Conservation (phyloP, 495 filamentous ascomycete species). For the Aspergillus nanangensis region DNA sequence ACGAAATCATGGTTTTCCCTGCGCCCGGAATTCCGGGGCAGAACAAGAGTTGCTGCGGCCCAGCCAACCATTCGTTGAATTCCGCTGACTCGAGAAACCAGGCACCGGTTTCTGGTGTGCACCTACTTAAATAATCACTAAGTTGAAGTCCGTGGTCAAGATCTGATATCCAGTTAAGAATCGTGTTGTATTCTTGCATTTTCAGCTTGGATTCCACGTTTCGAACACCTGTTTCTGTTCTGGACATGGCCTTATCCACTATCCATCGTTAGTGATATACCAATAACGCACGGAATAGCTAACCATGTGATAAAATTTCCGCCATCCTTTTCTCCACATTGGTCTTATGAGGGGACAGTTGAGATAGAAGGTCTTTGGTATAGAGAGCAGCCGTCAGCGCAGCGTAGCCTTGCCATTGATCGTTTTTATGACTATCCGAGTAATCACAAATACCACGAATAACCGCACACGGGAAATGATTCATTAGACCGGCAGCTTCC, state of each 20-base stretch:
- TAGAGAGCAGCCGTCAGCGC: not conserved
- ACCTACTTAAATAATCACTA: no score
- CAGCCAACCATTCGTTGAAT: constrained; percentile 30
- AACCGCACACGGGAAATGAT: not conserved
- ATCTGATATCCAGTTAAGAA: no score
- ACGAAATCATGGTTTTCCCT: constrained; percentile 36
- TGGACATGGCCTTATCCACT: no score
- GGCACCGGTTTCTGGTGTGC: constrained; percentile 31
- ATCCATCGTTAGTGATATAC: no score
- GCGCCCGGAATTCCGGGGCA: constrained; percentile 41
- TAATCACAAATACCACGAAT: not conserved
- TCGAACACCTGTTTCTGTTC: no score
- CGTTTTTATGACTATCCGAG: not conserved
- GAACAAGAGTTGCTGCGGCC: constrained; percentile 26
- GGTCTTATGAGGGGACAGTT: not conserved
- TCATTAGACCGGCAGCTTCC: not conserved
- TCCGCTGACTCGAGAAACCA: constrained; percentile 38
- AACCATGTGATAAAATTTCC: not conserved
- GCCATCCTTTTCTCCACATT: not conserved
- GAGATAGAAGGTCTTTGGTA: not conserved
- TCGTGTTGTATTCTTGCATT: no score
- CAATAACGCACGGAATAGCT: no score
- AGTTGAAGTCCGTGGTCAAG: no score
- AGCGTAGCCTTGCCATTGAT: not conserved
- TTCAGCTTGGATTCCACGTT: no score